Evolutionary conservation across 148 eudicot species (phyloP), one percentile per base, ranked within the genome.

Genomic region (Silene uniflora): DNA sequence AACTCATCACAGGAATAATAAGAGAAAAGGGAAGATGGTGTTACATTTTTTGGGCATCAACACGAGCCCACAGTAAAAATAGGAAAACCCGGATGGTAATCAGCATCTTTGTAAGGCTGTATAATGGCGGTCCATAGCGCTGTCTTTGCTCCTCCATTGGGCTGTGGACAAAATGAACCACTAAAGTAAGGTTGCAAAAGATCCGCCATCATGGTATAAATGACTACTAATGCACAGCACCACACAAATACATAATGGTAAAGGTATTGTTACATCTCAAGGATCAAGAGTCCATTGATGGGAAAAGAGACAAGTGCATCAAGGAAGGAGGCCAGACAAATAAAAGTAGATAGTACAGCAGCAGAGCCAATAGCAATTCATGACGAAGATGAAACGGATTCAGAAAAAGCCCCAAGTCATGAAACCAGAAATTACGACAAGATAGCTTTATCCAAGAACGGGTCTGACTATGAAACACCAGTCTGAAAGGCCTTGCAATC

Each of bases 61-160:
- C 77, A 56, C 87, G 93, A 62, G 83, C 73, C 91, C 95, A 89
- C 52, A 85, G 74, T 44, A 95, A 79, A 74, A 83, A 81, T 67
- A 92, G 81, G 76, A 89, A 88, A 69, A 91, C 81, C 27, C 96
- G 87, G 72, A 95, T 88, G 62, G 79, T 81, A 73, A 87, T 84
- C 73, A 78, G 90, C 99, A 95, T 89, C 81, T 85, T 78, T 21
- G 99, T 90, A 69, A 95, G 97, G 82, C 89, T 87, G 87, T 95
- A 95, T 78, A 95, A 82, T 82, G 96, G 94, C 70, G 99, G 99
- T 76, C 99, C 99, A 82, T 95, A 95, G 39, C 99, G 92, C 25
- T 92, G 88, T 54, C 99, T 85, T 79, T 95, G 99, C 81, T 95
- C 99, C 81, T 95, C 99, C 99, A 95, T 95, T 77, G 99, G 99